A percentile compares a stretch with the other conserved stretches of the same genome.
phyloP scores from a whole-genome alignment of 345 rosid species.

The Jatropha curcas region DNA sequence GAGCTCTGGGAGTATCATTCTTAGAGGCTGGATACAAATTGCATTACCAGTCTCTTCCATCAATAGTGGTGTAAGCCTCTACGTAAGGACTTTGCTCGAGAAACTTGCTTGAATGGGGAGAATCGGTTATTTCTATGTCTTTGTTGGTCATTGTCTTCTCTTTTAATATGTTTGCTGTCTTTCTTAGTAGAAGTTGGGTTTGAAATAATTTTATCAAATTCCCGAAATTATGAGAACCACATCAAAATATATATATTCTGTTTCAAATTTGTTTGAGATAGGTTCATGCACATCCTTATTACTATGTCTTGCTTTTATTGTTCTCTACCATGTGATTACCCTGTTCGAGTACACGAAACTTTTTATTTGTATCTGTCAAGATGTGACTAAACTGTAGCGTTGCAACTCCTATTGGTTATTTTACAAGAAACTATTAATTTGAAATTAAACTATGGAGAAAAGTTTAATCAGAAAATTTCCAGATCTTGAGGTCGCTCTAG shows the following conservation, averaged over 20 bases:
- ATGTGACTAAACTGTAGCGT: no score
- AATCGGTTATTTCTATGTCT: constrained; percentile 52
- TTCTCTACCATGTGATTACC: no score
- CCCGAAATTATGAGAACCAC: neutral
- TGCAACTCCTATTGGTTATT: no score
- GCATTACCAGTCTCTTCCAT: constrained; percentile 67
- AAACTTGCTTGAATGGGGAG: constrained; percentile 63
- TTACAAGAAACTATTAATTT: no score
- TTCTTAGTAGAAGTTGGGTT: constrained; percentile 11
- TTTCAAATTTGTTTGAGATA: no score
- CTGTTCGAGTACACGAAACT: no score
- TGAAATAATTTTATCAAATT: neutral
- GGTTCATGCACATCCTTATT: neutral
- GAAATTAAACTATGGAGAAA: no score
- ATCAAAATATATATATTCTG: neutral
- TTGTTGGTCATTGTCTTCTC: constrained; percentile 7
- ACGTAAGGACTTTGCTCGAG: constrained; percentile 72
- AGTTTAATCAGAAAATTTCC: no score
- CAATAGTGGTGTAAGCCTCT: constrained; percentile 88
- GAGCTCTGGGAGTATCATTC: constrained; percentile 96
- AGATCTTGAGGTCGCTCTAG: no score
- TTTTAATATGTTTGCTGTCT: constrained; percentile 1
- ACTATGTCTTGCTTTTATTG: no score
- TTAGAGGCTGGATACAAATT: constrained; percentile 58
- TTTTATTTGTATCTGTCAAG: no score